phyloP scores from a whole-genome alignment of 2,329 filamentous ascomycete species.

The Diaporthe caulivora region DNA sequence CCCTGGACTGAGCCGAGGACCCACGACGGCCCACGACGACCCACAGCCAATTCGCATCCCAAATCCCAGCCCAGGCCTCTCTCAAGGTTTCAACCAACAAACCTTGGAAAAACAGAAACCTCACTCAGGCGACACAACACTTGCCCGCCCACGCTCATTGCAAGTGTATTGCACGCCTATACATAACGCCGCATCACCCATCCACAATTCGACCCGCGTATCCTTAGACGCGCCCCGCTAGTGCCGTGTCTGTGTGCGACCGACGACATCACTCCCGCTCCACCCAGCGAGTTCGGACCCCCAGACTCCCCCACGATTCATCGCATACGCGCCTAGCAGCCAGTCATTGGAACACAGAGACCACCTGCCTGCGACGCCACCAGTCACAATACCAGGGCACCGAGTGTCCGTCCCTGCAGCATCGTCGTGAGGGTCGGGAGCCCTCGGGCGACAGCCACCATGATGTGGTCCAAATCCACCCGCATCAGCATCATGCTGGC shows the following conservation, averaged over 20 bases:
- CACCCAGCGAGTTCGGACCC: conserved; percentile 23
- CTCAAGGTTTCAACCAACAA: conserved; percentile 6
- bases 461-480: conserved; percentile 92
- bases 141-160: not conserved
- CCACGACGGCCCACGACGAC: not conserved
- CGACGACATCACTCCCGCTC: not conserved
- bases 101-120: conserved; percentile 12
- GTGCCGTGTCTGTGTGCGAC: conserved; percentile 15
- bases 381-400: not conserved
- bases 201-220: not conserved
- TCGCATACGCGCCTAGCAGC: not conserved
- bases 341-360: not conserved
- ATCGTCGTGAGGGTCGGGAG: conserved; percentile 29
- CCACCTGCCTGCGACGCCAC: not conserved
- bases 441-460: conserved; percentile 52
- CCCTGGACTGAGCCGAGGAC: not conserved
- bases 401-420: not conserved
- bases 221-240: not conserved
- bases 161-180: not conserved
- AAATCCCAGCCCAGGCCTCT: not conserved
- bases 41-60: not conserved
- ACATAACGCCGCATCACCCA: not conserved
- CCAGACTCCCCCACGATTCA: not conserved
- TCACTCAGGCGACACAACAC: not conserved
- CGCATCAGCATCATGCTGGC: conserved; percentile 93